Evolutionary conservation across 768 basidiomycete species (phyloP), one percentile per base, ranked within the genome.

Genomic region (Polyporus arcularius): DNA sequence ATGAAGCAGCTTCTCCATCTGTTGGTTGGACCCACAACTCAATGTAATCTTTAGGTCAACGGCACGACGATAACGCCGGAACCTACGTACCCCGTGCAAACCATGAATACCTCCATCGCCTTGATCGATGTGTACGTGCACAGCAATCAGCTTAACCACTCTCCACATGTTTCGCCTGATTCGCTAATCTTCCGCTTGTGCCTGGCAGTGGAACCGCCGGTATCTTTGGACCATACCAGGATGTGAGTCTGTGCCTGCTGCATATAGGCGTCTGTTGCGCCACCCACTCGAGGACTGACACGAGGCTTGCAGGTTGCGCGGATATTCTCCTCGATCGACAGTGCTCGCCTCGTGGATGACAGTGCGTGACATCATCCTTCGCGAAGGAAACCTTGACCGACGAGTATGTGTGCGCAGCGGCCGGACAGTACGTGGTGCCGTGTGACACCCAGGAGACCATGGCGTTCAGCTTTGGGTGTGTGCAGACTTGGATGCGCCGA

Each of bases 391-490:
- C n/a, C 7, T 5, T 38, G 28, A 32, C 38, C n/a, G 38, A 28
- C 47, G n/a, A 10, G 35, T 15, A 21, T 26, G 9, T 26, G 6
- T 43, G 35, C 35, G 35, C 35, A 63, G 61, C 35, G 14, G 12
- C 66, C 55, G 91, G 91, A 6, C 87, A 85, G 73, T 93, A 90
- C 89, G 89, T 80, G 18, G 72, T 92, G 38, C 91, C 91, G 8
- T 93, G 91, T 61, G 79, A 84, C 51, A 86, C 84, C 1, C 73
- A 77, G 11, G 72, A 80, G 40, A 79, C 81, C 0, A 78, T 93
- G 60, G 73, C 86, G 0, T 86, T 93, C 65, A 84, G 80, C 32
- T 90, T 93, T 66, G 88, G 87, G 90, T 88, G 63, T 49, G 81
- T 65, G 14, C 15, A 2, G 26, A 14, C 40, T 21, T 53, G 7